Evolutionary conservation across 768 basidiomycete species (phyloP).

Genomic region (Kwoniella heveanensis): DNA sequence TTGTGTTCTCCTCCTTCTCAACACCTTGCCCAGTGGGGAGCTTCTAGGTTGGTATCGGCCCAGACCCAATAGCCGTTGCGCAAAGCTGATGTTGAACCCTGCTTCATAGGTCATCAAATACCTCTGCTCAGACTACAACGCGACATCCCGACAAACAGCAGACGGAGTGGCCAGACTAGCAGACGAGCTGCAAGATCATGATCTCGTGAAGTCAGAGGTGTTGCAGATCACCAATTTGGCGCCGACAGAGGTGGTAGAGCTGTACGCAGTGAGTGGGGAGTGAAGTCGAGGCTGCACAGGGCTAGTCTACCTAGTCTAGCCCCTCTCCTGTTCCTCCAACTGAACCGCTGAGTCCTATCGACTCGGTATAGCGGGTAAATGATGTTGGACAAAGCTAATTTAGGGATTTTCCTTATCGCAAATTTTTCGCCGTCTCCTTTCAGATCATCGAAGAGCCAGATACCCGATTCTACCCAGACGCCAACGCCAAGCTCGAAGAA

Average conservation of each 20-base stretch:
- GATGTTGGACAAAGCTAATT: no score
- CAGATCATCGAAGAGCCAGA: slow-evolving; percentile 92
- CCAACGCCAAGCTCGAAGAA: slow-evolving; percentile 68
- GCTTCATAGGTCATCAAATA: slow-evolving; percentile 74
- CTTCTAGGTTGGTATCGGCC: no score
- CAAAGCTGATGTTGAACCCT: no score
- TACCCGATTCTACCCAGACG: slow-evolving; percentile 69
- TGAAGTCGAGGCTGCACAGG: not conserved
- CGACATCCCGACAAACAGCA: slow-evolving; percentile 67
- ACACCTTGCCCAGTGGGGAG: no score
- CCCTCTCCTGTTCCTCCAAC: no score
- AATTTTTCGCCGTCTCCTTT: no score
- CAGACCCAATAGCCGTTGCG: no score
- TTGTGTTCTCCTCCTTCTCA: no score
- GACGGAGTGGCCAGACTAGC: slow-evolving; percentile 69
- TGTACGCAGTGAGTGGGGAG: slow-evolving; percentile 72
- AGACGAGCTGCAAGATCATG: slow-evolving; percentile 66
- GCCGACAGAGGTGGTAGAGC: slow-evolving; percentile 77
- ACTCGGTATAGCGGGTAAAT: no score
- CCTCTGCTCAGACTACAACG: slow-evolving; percentile 73
- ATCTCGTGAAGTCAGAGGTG: slow-evolving; percentile 87
- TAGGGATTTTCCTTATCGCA: no score
- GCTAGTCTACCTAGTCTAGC: not conserved
- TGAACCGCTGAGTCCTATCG: no score
- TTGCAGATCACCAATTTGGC: slow-evolving; percentile 88